phyloP scores from a whole-genome alignment of 2,329 filamentous ascomycete genomes.

The Trichoderma sp. region DNA sequence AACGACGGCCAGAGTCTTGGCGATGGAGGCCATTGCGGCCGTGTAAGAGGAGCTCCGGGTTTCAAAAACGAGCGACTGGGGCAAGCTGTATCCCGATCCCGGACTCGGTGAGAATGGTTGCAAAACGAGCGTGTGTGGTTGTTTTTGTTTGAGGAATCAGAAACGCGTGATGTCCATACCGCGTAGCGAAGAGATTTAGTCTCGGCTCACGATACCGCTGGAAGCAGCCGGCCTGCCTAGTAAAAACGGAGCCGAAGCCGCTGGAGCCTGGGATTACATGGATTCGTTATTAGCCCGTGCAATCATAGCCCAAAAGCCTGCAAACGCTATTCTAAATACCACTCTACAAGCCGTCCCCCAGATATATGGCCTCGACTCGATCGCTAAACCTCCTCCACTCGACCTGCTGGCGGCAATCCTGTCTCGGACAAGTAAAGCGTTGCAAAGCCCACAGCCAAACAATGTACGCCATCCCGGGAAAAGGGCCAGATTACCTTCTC shows the following conservation, averaged over 20 bases:
- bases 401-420: not conserved
- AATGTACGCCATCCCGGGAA: slow-evolving; percentile 7
- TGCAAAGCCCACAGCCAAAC: not conserved
- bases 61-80: not conserved
- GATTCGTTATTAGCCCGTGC: too few species aligned
- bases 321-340: too few species aligned
- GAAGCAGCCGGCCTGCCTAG: not conserved
- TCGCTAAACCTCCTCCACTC: not conserved
- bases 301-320: too few species aligned
- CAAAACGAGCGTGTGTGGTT: not conserved
- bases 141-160: not conserved
- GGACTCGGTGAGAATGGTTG: not conserved
- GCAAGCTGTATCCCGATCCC: not conserved
- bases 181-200: not conserved
- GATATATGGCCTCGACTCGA: not conserved
- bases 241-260: not conserved
- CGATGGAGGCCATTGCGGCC: not conserved
- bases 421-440: not conserved
- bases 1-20: not conserved
- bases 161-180: not conserved
- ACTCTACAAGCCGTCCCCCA: too few species aligned
- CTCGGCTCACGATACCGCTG: not conserved
- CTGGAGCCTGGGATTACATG: not conserved
- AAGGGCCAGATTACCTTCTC: slow-evolving; percentile 9
- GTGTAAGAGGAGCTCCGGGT: not conserved